These are phyloP conservation scores for Ophiostoma perfectum DNA, from an alignment of 2,329 filamentous ascomycete species.

Conservation along the genomic window DNA sequence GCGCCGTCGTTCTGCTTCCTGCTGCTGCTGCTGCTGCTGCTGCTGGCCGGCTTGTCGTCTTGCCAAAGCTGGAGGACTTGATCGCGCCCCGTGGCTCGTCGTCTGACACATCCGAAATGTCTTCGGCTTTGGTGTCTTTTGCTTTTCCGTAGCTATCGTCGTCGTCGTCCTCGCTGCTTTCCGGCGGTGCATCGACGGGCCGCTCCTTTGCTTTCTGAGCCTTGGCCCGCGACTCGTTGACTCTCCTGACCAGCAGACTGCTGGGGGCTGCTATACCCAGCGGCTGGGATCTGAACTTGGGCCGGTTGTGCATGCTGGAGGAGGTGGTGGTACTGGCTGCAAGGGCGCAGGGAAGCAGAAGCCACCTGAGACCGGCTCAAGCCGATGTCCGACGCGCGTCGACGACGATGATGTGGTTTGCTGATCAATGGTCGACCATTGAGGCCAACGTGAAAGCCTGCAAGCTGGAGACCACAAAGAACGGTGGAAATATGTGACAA, in stretches of 20 bases:
- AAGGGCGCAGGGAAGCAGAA: too few species aligned
- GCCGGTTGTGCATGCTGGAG: not conserved
- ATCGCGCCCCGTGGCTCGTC: constrained; percentile 21
- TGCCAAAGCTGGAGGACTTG: constrained; percentile 6
- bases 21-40: not conserved
- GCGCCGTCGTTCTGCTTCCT: too few species aligned
- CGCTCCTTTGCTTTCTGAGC: constrained; percentile 7
- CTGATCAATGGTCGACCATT: too few species aligned
- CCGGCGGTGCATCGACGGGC: constrained; percentile 24
- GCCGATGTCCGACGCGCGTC: too few species aligned
- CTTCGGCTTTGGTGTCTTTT: not conserved
- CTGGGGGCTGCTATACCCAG: not conserved
- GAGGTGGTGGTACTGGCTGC: too few species aligned
- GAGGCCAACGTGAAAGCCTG: too few species aligned
- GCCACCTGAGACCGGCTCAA: too few species aligned
- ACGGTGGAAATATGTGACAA: too few species aligned
- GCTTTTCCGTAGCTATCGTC: not conserved
- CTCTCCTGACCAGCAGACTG: not conserved
- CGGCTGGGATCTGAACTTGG: not conserved
- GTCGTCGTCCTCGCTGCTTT: constrained; percentile 25
- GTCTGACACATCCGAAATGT: constrained; percentile 18
- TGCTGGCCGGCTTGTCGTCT: not conserved
- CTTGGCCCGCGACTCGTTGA: constrained; percentile 12
- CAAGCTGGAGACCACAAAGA: too few species aligned
- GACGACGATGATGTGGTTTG: too few species aligned